phyloP scores from a whole-genome alignment of 2,329 filamentous ascomycete genomes.

The Orbilia quercus region DNA sequence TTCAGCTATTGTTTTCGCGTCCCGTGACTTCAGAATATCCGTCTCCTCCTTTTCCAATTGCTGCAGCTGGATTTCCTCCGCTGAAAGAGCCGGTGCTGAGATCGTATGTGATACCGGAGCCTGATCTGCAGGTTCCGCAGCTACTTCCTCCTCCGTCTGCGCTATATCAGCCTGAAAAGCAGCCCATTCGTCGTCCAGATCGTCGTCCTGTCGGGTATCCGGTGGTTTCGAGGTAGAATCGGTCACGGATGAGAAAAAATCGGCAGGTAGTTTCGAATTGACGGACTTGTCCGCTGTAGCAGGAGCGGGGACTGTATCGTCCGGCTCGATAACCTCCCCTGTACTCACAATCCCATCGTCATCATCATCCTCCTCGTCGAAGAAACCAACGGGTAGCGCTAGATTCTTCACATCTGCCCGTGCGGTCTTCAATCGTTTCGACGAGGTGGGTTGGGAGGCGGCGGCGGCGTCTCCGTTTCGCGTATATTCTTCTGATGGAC shows the following conservation, averaged over 20 bases:
- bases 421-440: slow-evolving; percentile 65
- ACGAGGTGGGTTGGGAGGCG: too few relatives aligned
- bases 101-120: slow-evolving; percentile 60
- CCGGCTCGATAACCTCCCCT: slow-evolving; percentile 59
- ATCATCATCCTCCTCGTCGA: slow-evolving; percentile 60
- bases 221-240: slow-evolving; percentile 29
- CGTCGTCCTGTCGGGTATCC: slow-evolving; percentile 61
- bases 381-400: slow-evolving; percentile 62
- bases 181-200: slow-evolving; percentile 85
- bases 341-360: slow-evolving; percentile 60
- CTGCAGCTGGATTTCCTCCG: slow-evolving; percentile 58
- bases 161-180: slow-evolving; percentile 87
- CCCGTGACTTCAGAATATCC: slow-evolving; percentile 57
- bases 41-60: slow-evolving; percentile 61
- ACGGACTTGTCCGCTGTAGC: slow-evolving; percentile 20
- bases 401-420: slow-evolving; percentile 55
- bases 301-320: slow-evolving; percentile 41
- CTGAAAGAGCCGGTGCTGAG: slow-evolving; percentile 60
- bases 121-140: not conserved
- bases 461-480: slow-evolving; percentile 66
- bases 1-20: slow-evolving; percentile 67
- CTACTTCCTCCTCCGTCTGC: slow-evolving; percentile 61
- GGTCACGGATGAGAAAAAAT: slow-evolving; percentile 59
- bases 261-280: slow-evolving; percentile 56
- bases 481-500: slow-evolving; percentile 64